A percentile compares a stretch with the other conserved stretches of the same genome.
phyloP scores from a whole-genome alignment of 345 rosid species.

The Camelina neglecta region DNA sequence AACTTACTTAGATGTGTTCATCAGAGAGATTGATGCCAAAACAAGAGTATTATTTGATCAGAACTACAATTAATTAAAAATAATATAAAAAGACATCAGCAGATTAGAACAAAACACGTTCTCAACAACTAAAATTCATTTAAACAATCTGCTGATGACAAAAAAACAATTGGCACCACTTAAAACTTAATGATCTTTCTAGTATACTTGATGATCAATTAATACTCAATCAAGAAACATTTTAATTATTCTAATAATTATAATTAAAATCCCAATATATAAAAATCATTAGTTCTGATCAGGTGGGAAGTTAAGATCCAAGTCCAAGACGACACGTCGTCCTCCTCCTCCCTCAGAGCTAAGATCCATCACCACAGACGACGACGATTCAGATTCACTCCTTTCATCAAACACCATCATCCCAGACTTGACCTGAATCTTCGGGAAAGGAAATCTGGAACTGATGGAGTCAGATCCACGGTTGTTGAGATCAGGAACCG shows the following conservation, averaged over 20 bases:
- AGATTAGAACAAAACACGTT: conserved; percentile 23
- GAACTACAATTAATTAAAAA: neutral
- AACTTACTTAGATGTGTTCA: neutral
- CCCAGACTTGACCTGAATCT: conserved; percentile 31
- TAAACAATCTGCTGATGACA: conserved; percentile 30
- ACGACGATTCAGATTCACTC: conserved; percentile 71
- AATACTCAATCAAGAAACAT: neutral
- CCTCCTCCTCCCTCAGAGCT: conserved; percentile 24
- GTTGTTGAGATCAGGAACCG: conserved; percentile 52
- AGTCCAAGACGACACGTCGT: conserved; percentile 44
- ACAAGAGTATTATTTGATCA: conserved; percentile 12
- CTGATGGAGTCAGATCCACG: conserved; percentile 37
- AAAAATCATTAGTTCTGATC: conserved; percentile 38
- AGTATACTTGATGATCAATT: conserved; percentile 11
- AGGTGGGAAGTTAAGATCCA: conserved; percentile 72
- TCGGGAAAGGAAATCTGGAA: conserved; percentile 43
- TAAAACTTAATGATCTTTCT: conserved; percentile 5
- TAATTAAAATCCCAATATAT: neutral
- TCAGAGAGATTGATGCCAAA: conserved; percentile 19
- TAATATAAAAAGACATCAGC: neutral
- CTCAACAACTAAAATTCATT: conserved; percentile 1
- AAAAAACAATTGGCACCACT: conserved; percentile 9
- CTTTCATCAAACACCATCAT: conserved; percentile 22
- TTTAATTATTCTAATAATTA: conserved; percentile 17
- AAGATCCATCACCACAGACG: conserved; percentile 43